Base-by-base conservation (phyloP, 2,329 filamentous ascomycete species). In the Colletotrichum navitas region DNA sequence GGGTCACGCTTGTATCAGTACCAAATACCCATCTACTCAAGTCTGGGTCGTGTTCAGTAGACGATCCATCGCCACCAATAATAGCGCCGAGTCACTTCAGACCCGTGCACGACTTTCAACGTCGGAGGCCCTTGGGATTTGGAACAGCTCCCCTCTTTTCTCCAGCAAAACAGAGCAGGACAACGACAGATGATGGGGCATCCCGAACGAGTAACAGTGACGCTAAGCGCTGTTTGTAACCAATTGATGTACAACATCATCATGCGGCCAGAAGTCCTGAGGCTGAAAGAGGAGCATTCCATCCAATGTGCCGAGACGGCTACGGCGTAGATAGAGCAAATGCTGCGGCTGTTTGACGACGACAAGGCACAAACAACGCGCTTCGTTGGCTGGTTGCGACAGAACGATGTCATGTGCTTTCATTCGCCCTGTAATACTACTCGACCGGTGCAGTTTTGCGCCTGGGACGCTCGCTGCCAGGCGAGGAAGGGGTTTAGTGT, bases 251-350 rank as follows among this genome's bases (percentile, higher is more conserved):
- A n/a, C 45, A 43, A 21, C 16, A 21, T 54, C 29, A 52, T 54
- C 29, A 52, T 49, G 47, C 39, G n/a, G n/a, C 21, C 43, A 55
- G 45, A 66, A 24, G 24, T 58, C 12, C 51, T 45, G 63, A 58
- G 36, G 51, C 24, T 26, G n/a, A n/a, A 54, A 52, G 62, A 41
- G 62, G 55, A 24, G 55, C 41, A 60, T 7, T 55, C 16, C n/a
- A 51, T 55, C 16, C n/a, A 51, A 32, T 14, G 21, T 66, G 59
- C 39, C 59, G 54, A 52, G 66, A 66, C 54, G 45, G 55, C 66
- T 49, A 66, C 32, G 47, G 41, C 32, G n/a, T 21, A 61, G 58
- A 26, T 61, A 12, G 7, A 55, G 29, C 6, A 39, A 29, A 36
- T 26, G 11, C 41, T 21, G 58, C 41, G 26, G 26, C 58, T 61